Base-by-base conservation (phyloP, 2,329 filamentous ascomycete genomes). In the Sporothrix luriei region DNA sequence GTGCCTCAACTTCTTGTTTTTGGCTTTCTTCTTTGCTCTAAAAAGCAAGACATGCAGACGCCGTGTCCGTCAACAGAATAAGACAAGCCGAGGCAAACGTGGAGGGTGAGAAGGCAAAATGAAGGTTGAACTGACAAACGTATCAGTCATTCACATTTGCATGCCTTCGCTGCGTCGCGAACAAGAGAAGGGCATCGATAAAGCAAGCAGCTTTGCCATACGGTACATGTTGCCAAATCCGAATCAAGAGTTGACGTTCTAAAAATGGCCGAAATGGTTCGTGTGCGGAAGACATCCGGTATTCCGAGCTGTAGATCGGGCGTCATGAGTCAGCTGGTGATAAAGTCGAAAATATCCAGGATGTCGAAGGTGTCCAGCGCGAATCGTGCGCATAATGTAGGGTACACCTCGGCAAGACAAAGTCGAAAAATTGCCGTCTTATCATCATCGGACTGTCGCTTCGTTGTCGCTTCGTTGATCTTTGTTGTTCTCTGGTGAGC, bases 61-160 rank as follows among this genome's bases (percentile, higher is more conserved):
- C 38, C 3, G 57, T 46, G 38, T 62, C 16, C 19, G 38, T 46
- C n/a, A 46, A 26, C 21, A 2, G 16, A 26, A 62, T 62, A 38
- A 62, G 57, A 62, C 57, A 46, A 48, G 54, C 33, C 38, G 26
- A 67, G 49, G 49, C 19, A 21, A 52, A 46, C 21, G 57, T 62
- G 57, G 38, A 62, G 38, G 38, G 38, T n/a, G 11, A 52, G 38
- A 66, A 38, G 2, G 4, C 11, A 43, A 66, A 38, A 54, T 21
- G 16, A 55, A 55, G 46, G 16, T 9, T 21, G 16, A 49, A 38
- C 10, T 21, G 43, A 33, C 1, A 48, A 66, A n/a, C 38, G 21
- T n/a, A n/a, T n/a, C 48, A n/a, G 19, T 21, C 9, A 49, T 9
- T n/a, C 48, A n/a, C 19, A n/a, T 19, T 49, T 21, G 48, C 7